Evolutionary conservation across 1,139 yeast species (phyloP).

Genomic region (Magnusiomyces magnusii): DNA sequence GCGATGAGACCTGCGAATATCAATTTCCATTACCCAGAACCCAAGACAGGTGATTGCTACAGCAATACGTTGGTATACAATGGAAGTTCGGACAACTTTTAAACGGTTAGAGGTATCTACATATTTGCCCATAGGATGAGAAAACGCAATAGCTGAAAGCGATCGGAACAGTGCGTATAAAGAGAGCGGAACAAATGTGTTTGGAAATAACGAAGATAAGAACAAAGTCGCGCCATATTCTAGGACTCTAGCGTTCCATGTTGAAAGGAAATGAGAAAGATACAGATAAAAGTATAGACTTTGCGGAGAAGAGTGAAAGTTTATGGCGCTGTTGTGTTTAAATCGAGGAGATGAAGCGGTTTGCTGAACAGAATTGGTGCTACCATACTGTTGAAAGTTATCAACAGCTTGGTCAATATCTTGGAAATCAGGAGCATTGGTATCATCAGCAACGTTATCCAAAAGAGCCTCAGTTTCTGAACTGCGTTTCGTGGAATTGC

Average conservation of each 20-base stretch:
- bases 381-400: background rate
- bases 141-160: slow-evolving; percentile 27
- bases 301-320: background rate
- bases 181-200: slow-evolving; percentile 31
- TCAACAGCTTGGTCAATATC: background rate
- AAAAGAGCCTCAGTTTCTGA: background rate
- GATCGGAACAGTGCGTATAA: slow-evolving; percentile 31
- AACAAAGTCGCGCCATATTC: slow-evolving; percentile 34
- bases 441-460: background rate
- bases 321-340: background rate
- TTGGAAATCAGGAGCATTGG: background rate
- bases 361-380: background rate
- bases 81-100: slow-evolving; percentile 29
- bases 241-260: slow-evolving; percentile 34
- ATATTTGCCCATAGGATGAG: slow-evolving; percentile 26
- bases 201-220: slow-evolving; percentile 30
- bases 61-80: slow-evolving; percentile 31
- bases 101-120: slow-evolving; percentile 29
- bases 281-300: slow-evolving; percentile 18
- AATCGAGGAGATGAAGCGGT: background rate
- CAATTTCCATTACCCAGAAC: slow-evolving; percentile 20
- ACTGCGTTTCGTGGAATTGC: too few species aligned
- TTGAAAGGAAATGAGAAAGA: slow-evolving; percentile 32
- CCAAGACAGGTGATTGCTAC: slow-evolving; percentile 27
- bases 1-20: background rate